Percentiles rank a stretch among this genome's conserved stretches.
These are phyloP conservation scores for Senna tora DNA, from an alignment of 306 rosid species.

Conservation along the genomic window DNA sequence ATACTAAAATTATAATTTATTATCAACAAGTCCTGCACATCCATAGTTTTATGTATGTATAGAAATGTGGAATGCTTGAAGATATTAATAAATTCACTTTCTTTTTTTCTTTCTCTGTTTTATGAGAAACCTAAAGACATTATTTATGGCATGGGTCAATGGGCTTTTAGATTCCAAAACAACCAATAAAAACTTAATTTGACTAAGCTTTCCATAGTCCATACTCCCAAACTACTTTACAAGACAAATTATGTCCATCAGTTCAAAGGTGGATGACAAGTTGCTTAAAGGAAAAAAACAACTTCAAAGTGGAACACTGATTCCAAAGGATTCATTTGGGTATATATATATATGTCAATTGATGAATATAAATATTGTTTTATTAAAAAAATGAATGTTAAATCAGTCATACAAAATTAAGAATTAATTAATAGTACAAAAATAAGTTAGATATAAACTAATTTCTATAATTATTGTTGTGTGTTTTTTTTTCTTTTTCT, in stretches of 20 bases:
- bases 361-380: too few relatives aligned
- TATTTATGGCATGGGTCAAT: background rate
- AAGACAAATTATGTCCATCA: background rate
- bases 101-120: too few relatives aligned
- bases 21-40: too few relatives aligned
- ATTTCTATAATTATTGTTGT: too few relatives aligned
- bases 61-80: too few relatives aligned
- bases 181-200: background rate
- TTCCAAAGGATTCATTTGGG: background rate
- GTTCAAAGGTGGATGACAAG: background rate
- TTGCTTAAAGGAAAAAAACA: background rate
- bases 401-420: background rate
- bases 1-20: too few relatives aligned
- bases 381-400: background rate
- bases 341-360: too few relatives aligned
- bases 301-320: background rate
- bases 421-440: too few relatives aligned
- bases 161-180: background rate
- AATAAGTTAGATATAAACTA: too few relatives aligned
- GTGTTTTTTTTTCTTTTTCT: too few relatives aligned
- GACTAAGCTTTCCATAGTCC: background rate
- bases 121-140: background rate
- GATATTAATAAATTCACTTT: too few relatives aligned
- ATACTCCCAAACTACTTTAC: background rate
- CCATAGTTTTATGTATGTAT: too few relatives aligned